Percentiles rank a stretch among this genome's conserved stretches.
Evolutionary conservation across 208 protist genomes (phyloP).

Genomic region (Crithidia expoeki): DNA sequence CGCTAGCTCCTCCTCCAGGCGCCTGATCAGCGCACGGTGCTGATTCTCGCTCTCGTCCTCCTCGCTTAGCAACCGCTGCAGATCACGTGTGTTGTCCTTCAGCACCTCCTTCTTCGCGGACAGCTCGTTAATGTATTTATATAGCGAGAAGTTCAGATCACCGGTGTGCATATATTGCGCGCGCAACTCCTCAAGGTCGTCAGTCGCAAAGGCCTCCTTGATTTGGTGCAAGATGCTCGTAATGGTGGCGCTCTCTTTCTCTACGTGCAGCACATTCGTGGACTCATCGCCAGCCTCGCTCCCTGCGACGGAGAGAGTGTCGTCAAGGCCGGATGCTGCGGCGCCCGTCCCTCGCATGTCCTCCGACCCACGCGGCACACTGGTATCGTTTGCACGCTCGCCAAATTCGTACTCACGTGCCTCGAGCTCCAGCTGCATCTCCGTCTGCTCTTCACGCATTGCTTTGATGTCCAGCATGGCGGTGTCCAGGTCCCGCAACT

Average conservation of each 20-base stretch:
- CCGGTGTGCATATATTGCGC: conserved; percentile 88
- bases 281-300: conserved; percentile 41
- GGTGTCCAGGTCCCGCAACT: conserved; percentile 76
- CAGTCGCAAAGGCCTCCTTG: conserved; percentile 70
- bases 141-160: conserved; percentile 96
- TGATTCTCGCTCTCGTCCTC: conserved; percentile 78
- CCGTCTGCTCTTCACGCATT: conserved; percentile 86
- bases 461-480: conserved; percentile 90
- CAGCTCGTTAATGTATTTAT: conserved; percentile 97
- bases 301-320: conserved; percentile 7
- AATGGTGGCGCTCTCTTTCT: conserved; percentile 55
- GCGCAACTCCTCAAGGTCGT: conserved; percentile 88
- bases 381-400: conserved; percentile 43
- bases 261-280: conserved; percentile 44
- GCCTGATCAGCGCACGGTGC: conserved; percentile 81
- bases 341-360: conserved; percentile 8
- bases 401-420: conserved; percentile 84
- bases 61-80: conserved; percentile 81
- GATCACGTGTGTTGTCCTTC: conserved; percentile 85
- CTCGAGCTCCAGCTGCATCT: conserved; percentile 85
- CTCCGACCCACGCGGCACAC: conserved; percentile 14
- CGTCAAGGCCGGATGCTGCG: conserved; percentile 21
- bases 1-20: conserved; percentile 89
- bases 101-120: conserved; percentile 90
- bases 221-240: conserved; percentile 88